Conservation (phyloP, 2,329 filamentous ascomycete genomes). For the Dactylellina leptospora region DNA sequence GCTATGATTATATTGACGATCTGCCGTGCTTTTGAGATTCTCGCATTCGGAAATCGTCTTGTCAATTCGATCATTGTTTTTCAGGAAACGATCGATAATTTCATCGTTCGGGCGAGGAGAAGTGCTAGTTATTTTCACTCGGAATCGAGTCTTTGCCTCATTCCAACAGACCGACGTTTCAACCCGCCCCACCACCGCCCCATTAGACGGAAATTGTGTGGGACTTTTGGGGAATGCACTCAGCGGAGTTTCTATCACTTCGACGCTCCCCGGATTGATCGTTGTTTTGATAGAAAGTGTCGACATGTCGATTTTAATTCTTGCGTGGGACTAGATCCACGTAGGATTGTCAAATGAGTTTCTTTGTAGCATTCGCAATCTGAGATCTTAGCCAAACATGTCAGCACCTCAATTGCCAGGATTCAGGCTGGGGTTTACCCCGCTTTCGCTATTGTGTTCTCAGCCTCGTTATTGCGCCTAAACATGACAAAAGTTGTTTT, state of each 20-base stretch:
- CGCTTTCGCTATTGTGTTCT: too few species aligned
- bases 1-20: slow-evolving; percentile 20
- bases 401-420: too few species aligned
- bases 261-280: neutral
- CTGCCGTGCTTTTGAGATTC: slow-evolving; percentile 10
- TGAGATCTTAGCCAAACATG: too few species aligned
- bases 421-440: too few species aligned
- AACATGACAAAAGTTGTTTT: too few species aligned
- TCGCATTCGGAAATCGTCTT: slow-evolving; percentile 32
- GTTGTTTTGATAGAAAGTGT: neutral
- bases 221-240: neutral
- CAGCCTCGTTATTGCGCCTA: too few species aligned
- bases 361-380: too few species aligned
- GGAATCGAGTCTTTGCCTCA: slow-evolving; percentile 1
- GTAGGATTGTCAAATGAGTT: too few species aligned
- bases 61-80: slow-evolving; percentile 9
- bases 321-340: too few species aligned
- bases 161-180: slow-evolving; percentile 5
- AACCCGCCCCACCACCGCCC: neutral
- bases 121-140: neutral
- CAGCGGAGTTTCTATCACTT: neutral
- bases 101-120: neutral
- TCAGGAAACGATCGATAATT: slow-evolving; percentile 2
- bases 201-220: neutral
- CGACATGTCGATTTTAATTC: neutral